These are phyloP conservation scores for Albugo candida DNA, from an alignment of 352 stramenopile genomes.

Conservation along the genomic window DNA sequence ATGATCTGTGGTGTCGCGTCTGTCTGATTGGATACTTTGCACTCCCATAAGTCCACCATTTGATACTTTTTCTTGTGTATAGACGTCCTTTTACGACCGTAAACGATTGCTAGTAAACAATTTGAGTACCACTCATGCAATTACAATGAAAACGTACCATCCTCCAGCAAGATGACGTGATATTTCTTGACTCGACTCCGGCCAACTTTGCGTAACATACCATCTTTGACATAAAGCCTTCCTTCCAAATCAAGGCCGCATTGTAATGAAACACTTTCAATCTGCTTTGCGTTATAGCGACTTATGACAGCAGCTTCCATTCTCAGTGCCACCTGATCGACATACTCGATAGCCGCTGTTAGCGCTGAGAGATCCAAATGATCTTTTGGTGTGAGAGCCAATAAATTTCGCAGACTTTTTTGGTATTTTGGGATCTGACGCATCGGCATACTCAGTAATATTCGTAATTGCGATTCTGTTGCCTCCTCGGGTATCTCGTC, in stretches of 20 bases:
- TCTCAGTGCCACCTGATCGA: constrained; percentile 51
- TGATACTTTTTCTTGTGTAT: constrained; percentile 72
- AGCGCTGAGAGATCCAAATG: constrained; percentile 57
- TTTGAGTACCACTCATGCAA: not conserved
- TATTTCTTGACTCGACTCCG: constrained; percentile 67
- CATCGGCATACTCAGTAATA: constrained; percentile 77
- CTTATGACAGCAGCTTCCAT: constrained; percentile 66
- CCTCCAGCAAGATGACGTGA: constrained; percentile 67
- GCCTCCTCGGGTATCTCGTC: constrained; percentile 46
- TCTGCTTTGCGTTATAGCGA: constrained; percentile 38
- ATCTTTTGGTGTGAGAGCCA: constrained; percentile 34
- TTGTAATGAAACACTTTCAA: constrained; percentile 35
- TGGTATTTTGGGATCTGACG: constrained; percentile 73
- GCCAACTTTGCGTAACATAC: constrained; percentile 68
- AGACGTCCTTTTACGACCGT: constrained; percentile 28
- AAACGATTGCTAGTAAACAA: constrained; percentile 32
- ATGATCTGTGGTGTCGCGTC: constrained; percentile 51
- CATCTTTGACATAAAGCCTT: constrained; percentile 51
- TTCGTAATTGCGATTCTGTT: constrained; percentile 33
- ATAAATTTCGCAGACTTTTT: constrained; percentile 58
- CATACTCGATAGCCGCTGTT: constrained; percentile 46
- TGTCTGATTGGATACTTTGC: constrained; percentile 47
- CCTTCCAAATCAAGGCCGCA: constrained; percentile 48
- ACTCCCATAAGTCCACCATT: constrained; percentile 58
- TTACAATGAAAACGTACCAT: constrained; percentile 23